These are phyloP conservation scores for Hevea brasiliensis DNA, from an alignment of 345 rosid genomes.

Conservation along the genomic window DNA sequence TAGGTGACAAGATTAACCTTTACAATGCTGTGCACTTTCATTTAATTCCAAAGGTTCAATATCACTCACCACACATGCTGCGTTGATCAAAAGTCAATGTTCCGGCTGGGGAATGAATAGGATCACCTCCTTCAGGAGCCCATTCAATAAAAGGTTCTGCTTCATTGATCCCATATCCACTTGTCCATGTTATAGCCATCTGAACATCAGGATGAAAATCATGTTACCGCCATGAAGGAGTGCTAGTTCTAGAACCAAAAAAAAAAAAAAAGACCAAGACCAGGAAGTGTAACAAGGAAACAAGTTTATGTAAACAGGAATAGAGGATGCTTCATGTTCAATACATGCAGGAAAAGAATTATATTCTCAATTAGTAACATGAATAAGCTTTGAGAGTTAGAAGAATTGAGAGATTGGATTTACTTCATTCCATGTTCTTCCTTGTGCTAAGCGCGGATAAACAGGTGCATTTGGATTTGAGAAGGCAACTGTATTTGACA, in stretches of 20 bases:
- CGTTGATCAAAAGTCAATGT: conserved; percentile 52
- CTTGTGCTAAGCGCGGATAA: conserved; percentile 69
- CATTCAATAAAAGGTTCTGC: conserved; percentile 72
- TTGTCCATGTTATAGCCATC: conserved; percentile 86
- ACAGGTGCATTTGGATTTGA: conserved; percentile 67
- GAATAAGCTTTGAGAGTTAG: neutral
- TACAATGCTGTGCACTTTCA: neutral
- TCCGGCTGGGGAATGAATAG: conserved; percentile 51
- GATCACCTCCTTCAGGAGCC: conserved; percentile 50
- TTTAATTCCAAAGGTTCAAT: neutral
- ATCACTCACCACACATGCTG: conserved; percentile 57
- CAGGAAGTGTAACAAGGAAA: neutral
- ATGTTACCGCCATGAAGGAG: neutral
- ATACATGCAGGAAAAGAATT: neutral
- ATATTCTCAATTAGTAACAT: neutral
- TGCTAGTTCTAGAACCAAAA: neutral
- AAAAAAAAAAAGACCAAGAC: neutral
- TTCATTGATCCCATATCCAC: conserved; percentile 57
- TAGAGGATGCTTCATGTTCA: neutral
- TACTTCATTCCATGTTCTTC: conserved; percentile 74
- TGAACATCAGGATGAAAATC: conserved; percentile 18
- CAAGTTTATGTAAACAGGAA: neutral
- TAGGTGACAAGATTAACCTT: neutral
- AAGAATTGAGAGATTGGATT: conserved; percentile 16
- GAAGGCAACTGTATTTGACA: conserved; percentile 57